Evolutionary conservation across 2,329 filamentous ascomycete genomes (phyloP).

Genomic region (Aurifilum marmelostoma): DNA sequence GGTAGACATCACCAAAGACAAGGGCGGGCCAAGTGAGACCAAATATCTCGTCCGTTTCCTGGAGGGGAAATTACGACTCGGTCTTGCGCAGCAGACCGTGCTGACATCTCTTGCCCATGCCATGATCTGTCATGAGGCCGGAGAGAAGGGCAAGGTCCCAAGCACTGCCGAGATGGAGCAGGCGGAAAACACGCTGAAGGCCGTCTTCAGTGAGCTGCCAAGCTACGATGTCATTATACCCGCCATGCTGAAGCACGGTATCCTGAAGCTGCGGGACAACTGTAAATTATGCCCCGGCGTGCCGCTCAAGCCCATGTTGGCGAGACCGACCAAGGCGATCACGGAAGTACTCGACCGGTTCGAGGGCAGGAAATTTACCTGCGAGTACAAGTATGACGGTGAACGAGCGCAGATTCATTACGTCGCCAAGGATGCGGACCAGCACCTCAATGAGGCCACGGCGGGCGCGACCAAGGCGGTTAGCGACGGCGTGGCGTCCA

Average conservation of each 20-base stretch:
- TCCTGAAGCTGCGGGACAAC: slow-evolving; percentile 77
- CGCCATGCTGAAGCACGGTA: slow-evolving; percentile 82
- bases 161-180: slow-evolving; percentile 77
- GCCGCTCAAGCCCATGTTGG: slow-evolving; percentile 96
- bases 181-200: slow-evolving; percentile 84
- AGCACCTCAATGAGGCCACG: slow-evolving; percentile 67
- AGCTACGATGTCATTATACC: slow-evolving; percentile 96
- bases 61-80: slow-evolving; percentile 90
- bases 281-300: slow-evolving; percentile 94
- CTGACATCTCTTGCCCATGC: slow-evolving; percentile 89
- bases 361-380: slow-evolving; percentile 92
- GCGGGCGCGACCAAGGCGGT: slow-evolving; percentile 66
- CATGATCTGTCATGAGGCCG: slow-evolving; percentile 79
- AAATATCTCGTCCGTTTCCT: slow-evolving; percentile 93
- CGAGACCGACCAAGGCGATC: slow-evolving; percentile 97
- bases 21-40: slow-evolving; percentile 90
- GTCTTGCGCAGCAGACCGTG: slow-evolving; percentile 89
- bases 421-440: slow-evolving; percentile 76
- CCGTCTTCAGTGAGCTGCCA: slow-evolving; percentile 91
- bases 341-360: slow-evolving; percentile 97
- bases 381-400: slow-evolving; percentile 98
- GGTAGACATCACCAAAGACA: slow-evolving; percentile 88
- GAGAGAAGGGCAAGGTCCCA: slow-evolving; percentile 69
- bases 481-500: slow-evolving; percentile 78
- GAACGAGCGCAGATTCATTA: slow-evolving; percentile 99